phyloP scores from a whole-genome alignment of 2,329 filamentous ascomycete species.

The Nemania diffusa region DNA sequence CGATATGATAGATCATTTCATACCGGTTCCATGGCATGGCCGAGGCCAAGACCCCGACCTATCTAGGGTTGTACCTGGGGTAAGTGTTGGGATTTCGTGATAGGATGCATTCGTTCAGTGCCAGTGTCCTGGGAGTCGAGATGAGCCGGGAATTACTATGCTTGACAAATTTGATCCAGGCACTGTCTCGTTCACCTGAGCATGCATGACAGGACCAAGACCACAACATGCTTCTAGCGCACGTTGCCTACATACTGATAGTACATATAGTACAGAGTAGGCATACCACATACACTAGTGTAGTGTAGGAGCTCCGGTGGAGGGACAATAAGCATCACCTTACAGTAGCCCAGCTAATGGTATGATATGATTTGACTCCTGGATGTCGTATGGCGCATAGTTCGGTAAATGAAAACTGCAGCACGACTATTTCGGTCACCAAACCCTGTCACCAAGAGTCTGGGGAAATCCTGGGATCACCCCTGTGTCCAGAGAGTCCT shows the following conservation, averaged over 20 bases:
- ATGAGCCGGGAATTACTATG: constrained; percentile 18
- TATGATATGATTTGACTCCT: constrained; percentile 11
- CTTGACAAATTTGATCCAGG: constrained; percentile 24
- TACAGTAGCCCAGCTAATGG: not conserved
- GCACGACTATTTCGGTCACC: constrained; percentile 23
- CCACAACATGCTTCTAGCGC: not conserved
- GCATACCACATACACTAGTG: not conserved
- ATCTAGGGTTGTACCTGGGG: not conserved
- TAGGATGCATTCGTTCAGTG: constrained; percentile 21
- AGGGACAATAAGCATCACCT: constrained; percentile 16
- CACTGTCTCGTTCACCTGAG: not conserved
- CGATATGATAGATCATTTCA: constrained; percentile 30
- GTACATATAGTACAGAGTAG: not conserved
- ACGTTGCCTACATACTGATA: not conserved
- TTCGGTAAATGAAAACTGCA: constrained; percentile 19
- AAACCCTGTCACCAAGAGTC: constrained; percentile 28
- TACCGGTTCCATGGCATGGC: constrained; percentile 10
- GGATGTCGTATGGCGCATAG: constrained; percentile 18
- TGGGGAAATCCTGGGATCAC: constrained; percentile 35
- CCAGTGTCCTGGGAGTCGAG: constrained; percentile 19
- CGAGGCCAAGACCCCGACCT: constrained; percentile 2
- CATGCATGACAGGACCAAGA: constrained; percentile 16
- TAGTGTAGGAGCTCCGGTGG: constrained; percentile 8
- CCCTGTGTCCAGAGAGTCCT: constrained; percentile 13
- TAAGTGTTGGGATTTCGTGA: not conserved